Conservation (phyloP, 345 rosid species). For the Mallotus nudiflorus region DNA sequence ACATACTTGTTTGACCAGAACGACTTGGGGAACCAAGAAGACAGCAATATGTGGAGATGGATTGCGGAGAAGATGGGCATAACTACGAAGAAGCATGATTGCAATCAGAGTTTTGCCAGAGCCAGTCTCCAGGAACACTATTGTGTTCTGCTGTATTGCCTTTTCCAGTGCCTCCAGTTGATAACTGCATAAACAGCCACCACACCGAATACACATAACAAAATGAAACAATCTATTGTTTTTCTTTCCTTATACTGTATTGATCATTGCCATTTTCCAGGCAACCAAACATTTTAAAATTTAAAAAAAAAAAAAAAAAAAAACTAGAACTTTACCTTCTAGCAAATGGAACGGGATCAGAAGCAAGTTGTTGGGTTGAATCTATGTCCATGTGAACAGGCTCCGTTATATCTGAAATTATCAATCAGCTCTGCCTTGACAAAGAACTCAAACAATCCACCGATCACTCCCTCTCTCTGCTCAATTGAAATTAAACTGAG, state of each 20-base stretch:
- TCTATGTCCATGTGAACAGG: constrained; percentile 29
- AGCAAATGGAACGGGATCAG: constrained; percentile 43
- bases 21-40: constrained; percentile 92
- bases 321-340: constrained; percentile 41
- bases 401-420: constrained; percentile 26
- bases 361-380: constrained; percentile 19
- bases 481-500: background rate
- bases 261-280: background rate
- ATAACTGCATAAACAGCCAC: constrained; percentile 47
- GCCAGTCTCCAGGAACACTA: constrained; percentile 82
- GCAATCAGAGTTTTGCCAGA: constrained; percentile 92
- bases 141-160: constrained; percentile 66
- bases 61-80: constrained; percentile 66
- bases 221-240: background rate
- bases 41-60: constrained; percentile 73
- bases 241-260: background rate
- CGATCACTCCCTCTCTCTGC: no score
- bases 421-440: no score
- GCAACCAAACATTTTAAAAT: constrained; percentile 4
- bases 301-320: no score
- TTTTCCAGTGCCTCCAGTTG: constrained; percentile 80
- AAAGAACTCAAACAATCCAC: no score
- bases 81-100: constrained; percentile 82
- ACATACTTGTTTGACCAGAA: constrained; percentile 70
- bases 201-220: background rate